Percentiles rank a stretch among this genome's conserved stretches.
phyloP scores from a whole-genome alignment of 306 rosid species.

The Vachellia collinsii region DNA sequence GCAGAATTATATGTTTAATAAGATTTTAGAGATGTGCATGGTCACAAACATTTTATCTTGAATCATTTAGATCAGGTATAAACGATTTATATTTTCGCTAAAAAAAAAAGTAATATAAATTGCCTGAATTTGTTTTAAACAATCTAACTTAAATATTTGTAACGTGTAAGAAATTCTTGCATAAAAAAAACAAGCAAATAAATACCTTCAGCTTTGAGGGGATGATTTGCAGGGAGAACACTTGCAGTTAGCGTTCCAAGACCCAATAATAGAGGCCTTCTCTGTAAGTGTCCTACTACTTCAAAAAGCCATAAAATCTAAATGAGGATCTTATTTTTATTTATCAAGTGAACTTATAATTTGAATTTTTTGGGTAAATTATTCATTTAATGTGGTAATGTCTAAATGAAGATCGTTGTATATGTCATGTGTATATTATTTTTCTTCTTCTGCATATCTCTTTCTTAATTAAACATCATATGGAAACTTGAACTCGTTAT shows the following conservation, averaged over 20 bases:
- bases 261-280: constrained; percentile 77
- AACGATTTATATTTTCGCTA: neutral
- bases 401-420: too few relatives aligned
- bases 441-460: neutral
- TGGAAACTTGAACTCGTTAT: neutral
- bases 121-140: neutral
- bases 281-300: constrained; percentile 61
- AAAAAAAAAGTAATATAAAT: neutral
- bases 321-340: neutral
- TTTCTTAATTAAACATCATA: neutral
- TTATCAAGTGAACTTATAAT: neutral
- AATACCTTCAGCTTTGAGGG: constrained; percentile 84
- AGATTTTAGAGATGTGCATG: constrained; percentile 7
- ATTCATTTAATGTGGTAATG: neutral
- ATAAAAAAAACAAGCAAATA: constrained; percentile 17
- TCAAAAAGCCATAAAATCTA: neutral
- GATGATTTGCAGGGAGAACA: constrained; percentile 48
- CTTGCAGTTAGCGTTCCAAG: constrained; percentile 70
- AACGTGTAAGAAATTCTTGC: neutral
- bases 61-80: neutral
- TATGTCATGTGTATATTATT: neutral
- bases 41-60: neutral
- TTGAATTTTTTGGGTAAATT: neutral
- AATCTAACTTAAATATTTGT: neutral
- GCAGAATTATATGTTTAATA: constrained; percentile 29